Evolutionary conservation across 441 rosid species (phyloP), one percentile per base, ranked within the genome.

Genomic region (Gossypium gossypioides): DNA sequence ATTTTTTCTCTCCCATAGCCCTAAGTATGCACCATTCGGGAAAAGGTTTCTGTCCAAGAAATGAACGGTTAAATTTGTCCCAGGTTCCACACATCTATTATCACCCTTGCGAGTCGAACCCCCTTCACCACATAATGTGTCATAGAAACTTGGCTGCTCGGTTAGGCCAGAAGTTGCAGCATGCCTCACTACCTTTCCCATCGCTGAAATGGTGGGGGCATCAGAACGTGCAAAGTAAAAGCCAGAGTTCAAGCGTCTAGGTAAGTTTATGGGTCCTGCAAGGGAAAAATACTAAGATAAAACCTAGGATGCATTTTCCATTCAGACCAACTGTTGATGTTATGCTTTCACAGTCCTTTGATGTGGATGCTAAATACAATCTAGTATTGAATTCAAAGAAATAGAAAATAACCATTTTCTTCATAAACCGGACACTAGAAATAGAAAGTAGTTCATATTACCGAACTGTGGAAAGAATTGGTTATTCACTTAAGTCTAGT

Each of bases 121-220:
- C n/a, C 89, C 91, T 83, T 86, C 92, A 62, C 98, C 98, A 46
- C 99, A 92, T 82, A 95, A 75, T 3, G 85, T 86, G 75, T 91
- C 97, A 21, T 95, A 95, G 80, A 95, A 89, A 83, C 98, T 91
- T 48, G 99, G 97, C 82, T 95, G 98, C 81, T 95, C 99, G 0
- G 97, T 91, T 18, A 92, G 72, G 74, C 84, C 82, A 2, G 99
- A 92, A 16, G 76, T 82, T 48, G 90, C 87, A 60, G 96, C 97
- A 21, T 92, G 99, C 76, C 84, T 84, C 51, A 95, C 97, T 63
- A 95, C 97, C 84, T 88, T 91, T 82, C 86, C 92, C 85, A 92
- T 76, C 13, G 93, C 96, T 66, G 90, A 76, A 76, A 89, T 87
- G 0, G 97, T 87, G 13, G 85, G 73, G 59, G 68, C 78, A 87